Evolutionary conservation across 352 stramenopile genomes (phyloP).

Genomic region (Albugo laibachii): DNA sequence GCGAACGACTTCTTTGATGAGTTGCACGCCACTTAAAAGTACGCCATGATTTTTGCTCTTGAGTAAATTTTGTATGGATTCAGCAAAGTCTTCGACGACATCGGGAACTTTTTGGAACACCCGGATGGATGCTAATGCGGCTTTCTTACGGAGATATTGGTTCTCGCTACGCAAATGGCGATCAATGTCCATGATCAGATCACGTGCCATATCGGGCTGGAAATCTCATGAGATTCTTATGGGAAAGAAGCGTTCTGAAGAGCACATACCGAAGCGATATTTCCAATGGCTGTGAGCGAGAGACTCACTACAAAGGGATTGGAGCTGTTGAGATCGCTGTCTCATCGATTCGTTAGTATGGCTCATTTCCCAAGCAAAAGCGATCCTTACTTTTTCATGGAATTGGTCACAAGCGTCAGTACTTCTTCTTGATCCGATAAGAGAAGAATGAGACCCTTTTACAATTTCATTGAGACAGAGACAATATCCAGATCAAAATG

Average conservation of each 20-base stretch:
- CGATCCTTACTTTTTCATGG: conserved; percentile 86
- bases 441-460: conserved; percentile 88
- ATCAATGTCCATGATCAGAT: conserved; percentile 97
- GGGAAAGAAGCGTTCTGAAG: not conserved
- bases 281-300: conserved; percentile 93
- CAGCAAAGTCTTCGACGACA: conserved; percentile 96
- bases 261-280: conserved; percentile 83
- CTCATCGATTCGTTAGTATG: not conserved
- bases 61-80: conserved; percentile 88
- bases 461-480: not conserved
- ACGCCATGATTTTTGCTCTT: conserved; percentile 94
- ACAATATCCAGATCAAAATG: not conserved
- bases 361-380: not conserved
- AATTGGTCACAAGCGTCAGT: conserved; percentile 99
- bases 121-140: conserved; percentile 84
- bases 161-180: conserved; percentile 84
- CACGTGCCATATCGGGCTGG: conserved; percentile 92
- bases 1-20: conserved; percentile 88
- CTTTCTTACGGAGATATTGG: conserved; percentile 97
- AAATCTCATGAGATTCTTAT: not conserved
- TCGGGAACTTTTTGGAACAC: conserved; percentile 93
- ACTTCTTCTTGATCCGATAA: conserved; percentile 97
- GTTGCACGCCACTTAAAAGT: conserved; percentile 90
- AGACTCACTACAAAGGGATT: conserved; percentile 93
- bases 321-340: conserved; percentile 82